Evolutionary conservation across 345 rosid genomes (phyloP), one percentile per base, ranked within the genome.

Genomic region (Pistacia vera): DNA sequence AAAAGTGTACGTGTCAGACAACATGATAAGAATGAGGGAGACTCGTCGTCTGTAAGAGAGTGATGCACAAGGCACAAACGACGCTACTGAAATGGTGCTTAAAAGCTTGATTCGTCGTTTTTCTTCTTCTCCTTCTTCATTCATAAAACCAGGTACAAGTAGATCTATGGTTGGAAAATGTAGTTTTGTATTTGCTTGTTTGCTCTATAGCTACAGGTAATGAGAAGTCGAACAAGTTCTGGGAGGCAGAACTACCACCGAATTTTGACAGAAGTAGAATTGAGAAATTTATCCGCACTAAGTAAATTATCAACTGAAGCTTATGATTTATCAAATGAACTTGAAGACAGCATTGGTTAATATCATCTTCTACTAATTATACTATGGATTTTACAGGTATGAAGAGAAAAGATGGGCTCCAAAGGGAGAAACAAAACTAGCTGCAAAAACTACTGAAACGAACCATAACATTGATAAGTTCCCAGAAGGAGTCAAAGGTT

Each of bases 241-340:
- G 93, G 93, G 93, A 89, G 81, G 89, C 90, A 68, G 83, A 86
- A 72, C 33, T 85, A 72, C 90, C 89, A 41, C 66, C 86, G 41
- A 72, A 85, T 69, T 80, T 78, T 63, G 81, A 81, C 68, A 82
- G 87, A 81, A 86, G 75, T 59, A 79, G 75, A n/a, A 83, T 81
- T 28, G 84, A 87, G 80, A 81, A 73, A 58, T 89, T 89, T 68
- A 82, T 89, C 62, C 86, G 79, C 65, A 74, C 82, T 75, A 89
- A 89, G 90, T 87, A 86, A 35, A 49, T 59, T 35, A 28, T 63
- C 71, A 17, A 62, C 68, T 20, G 4, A 22, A 66, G 11, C 46
- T 65, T 14, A 51, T 41, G 41, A 30, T 36, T 11, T 28, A 35
- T 33, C 20, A 16, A 35, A 20, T 63, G 49, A 55, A 71, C 28